A percentile compares a stretch with the other conserved stretches of the same genome.
Conservation (phyloP, 495 filamentous ascomycete species). For the Xeromyces bisporus region DNA sequence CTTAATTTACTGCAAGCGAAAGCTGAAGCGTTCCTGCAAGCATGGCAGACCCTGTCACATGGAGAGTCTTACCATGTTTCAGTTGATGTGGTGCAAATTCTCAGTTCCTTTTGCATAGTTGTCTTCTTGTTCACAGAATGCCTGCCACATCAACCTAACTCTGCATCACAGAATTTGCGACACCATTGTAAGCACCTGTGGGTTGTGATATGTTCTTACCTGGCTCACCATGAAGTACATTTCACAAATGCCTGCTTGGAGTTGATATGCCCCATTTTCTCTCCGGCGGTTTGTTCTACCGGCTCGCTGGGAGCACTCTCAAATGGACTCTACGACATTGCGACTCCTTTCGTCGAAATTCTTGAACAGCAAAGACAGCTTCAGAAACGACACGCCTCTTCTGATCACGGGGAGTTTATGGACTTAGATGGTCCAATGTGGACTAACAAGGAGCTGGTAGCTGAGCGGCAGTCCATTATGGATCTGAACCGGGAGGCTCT, state of each 20-base stretch:
- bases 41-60: slow-evolving; percentile 24
- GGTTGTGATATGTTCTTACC: slow-evolving; percentile 18
- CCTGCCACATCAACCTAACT: slow-evolving; percentile 14
- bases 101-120: slow-evolving; percentile 27
- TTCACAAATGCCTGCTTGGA: slow-evolving; percentile 20
- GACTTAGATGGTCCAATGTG: slow-evolving; percentile 63
- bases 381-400: slow-evolving; percentile 8
- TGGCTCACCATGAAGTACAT: slow-evolving; percentile 11
- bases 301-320: slow-evolving; percentile 5
- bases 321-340: slow-evolving; percentile 10
- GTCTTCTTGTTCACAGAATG: slow-evolving; percentile 18
- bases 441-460: slow-evolving; percentile 30
- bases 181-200: slow-evolving; percentile 19
- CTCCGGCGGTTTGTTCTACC: slow-evolving; percentile 7
- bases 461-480: slow-evolving; percentile 11
- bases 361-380: slow-evolving; percentile 26
- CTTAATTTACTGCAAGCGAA: slow-evolving; percentile 30
- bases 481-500: slow-evolving; percentile 14
- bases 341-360: slow-evolving; percentile 15
- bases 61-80: slow-evolving; percentile 29
- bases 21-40: slow-evolving; percentile 25
- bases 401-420: slow-evolving; percentile 41
- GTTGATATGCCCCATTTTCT: slow-evolving; percentile 17
- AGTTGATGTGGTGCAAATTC: slow-evolving; percentile 28
- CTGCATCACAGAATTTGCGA: slow-evolving; percentile 14